A percentile compares a stretch with the other conserved stretches of the same genome.
Conservation (phyloP, 2,329 filamentous ascomycete genomes). For the Cercospora beticola region DNA sequence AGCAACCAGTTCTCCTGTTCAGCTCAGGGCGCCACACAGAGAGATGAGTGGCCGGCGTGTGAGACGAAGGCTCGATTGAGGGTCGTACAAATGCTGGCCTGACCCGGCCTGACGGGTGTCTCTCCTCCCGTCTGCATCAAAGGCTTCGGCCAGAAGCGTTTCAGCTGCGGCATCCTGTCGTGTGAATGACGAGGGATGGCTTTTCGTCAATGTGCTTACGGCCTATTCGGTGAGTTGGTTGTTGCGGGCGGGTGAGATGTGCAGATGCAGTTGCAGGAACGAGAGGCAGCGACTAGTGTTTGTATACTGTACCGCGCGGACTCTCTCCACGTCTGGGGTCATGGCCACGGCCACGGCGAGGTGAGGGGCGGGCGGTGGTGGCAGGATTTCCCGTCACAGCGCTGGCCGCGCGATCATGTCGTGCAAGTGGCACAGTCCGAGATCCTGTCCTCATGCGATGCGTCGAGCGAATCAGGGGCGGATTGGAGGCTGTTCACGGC, state of each 20-base stretch:
- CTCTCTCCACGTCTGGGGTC: not conserved
- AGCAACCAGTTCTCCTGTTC: not conserved
- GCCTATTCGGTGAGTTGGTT: not conserved
- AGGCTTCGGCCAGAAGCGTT: not conserved
- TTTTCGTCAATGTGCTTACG: not conserved
- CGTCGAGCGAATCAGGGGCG: conserved; percentile 1
- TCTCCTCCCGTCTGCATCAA: not conserved
- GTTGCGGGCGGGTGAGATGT: not conserved
- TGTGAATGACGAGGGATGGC: not conserved
- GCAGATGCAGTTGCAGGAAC: not conserved
- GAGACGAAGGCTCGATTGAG: conserved; percentile 2
- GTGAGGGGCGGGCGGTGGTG: not conserved
- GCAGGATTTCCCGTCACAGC: not conserved
- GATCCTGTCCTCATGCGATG: not conserved
- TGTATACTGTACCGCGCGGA: not conserved
- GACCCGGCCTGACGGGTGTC: conserved; percentile 1
- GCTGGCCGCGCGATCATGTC: not conserved
- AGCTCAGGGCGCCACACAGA: not conserved
- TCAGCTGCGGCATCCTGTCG: not conserved
- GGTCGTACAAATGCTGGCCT: not conserved
- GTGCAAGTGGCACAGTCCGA: not conserved
- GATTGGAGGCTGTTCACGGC: not conserved
- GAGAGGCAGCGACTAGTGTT: not conserved
- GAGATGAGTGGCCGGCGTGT: conserved; percentile 1
- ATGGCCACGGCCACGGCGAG: not conserved